Percentiles rank a stretch among this genome's conserved stretches.
Evolutionary conservation across 257 asterid genomes (phyloP).

Genomic region (Dorcoceras hygrometricum): DNA sequence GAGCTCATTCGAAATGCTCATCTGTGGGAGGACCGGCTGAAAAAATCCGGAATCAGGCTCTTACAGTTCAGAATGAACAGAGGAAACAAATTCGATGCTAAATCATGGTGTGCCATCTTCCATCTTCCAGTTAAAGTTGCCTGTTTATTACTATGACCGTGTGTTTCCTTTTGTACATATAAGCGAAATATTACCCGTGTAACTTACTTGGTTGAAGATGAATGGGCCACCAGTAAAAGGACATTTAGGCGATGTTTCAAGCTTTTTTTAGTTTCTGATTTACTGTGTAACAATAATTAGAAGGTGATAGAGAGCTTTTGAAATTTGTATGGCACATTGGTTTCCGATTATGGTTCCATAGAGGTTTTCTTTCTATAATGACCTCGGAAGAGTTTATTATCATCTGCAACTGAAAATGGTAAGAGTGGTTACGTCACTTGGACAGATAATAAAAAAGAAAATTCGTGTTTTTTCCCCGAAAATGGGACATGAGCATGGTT

Average conservation of each 20-base stretch:
- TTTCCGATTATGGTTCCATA: too few relatives aligned
- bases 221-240: not conserved
- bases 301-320: constrained; percentile 12
- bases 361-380: too few relatives aligned
- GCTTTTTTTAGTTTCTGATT: not conserved
- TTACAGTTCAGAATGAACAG: constrained; percentile 4
- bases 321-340: not conserved
- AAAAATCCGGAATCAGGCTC: not conserved
- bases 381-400: too few relatives aligned
- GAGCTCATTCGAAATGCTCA: not conserved
- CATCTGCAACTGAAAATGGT: too few relatives aligned
- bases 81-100: constrained; percentile 10
- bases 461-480: too few relatives aligned
- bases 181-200: constrained; percentile 18
- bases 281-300: constrained; percentile 9
- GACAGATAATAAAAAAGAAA: too few relatives aligned
- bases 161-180: not conserved
- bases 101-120: not conserved
- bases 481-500: too few relatives aligned
- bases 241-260: too few relatives aligned
- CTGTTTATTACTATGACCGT: not conserved
- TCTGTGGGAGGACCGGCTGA: not conserved
- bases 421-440: too few relatives aligned
- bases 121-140: not conserved
- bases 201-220: constrained; percentile 2